A percentile compares a stretch with the other conserved stretches of the same genome.
Conservation (phyloP, 2,329 filamentous ascomycete species). For the Exophiala sp. region DNA sequence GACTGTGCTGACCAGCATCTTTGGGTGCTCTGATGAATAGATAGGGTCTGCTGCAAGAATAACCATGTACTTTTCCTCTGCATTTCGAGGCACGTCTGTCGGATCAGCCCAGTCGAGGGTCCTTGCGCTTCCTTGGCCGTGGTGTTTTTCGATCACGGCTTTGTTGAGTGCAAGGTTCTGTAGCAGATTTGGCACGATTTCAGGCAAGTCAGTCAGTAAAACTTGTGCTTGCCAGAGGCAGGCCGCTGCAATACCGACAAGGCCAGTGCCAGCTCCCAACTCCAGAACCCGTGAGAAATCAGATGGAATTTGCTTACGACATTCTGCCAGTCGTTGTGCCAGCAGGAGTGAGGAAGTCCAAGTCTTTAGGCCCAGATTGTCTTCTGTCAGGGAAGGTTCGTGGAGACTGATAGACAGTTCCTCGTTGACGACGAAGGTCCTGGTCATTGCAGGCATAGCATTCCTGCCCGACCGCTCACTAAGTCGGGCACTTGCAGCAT, state of each 20-base stretch:
- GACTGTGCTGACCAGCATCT: constrained; percentile 68
- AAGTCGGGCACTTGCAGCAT: constrained; percentile 72
- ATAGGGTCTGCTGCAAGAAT: constrained; percentile 83
- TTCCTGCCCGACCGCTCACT: constrained; percentile 81
- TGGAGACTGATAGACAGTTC: constrained; percentile 67
- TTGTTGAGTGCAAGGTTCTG: constrained; percentile 68
- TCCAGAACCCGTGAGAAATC: constrained; percentile 57
- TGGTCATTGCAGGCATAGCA: constrained; percentile 62
- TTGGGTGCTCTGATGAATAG: constrained; percentile 80
- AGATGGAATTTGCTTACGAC: constrained; percentile 28
- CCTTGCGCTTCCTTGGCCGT: constrained; percentile 51
- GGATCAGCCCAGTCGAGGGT: constrained; percentile 66
- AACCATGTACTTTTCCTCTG: constrained; percentile 51
- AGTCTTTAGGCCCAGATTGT: constrained; percentile 88
- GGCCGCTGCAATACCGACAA: constrained; percentile 84
- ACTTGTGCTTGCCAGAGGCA: constrained; percentile 64
- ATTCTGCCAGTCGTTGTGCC: constrained; percentile 61
- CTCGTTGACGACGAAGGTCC: constrained; percentile 55
- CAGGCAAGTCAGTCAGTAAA: constrained; percentile 74
- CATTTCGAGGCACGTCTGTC: constrained; percentile 30
- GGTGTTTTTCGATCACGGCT: constrained; percentile 51
- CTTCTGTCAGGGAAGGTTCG: constrained; percentile 83
- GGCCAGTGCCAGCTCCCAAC: constrained; percentile 82
- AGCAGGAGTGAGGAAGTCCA: constrained; percentile 91
- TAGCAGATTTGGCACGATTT: constrained; percentile 78